These are phyloP conservation scores for Schoenoplectus tabernaemontani DNA, from an alignment of 202 grass and related monocot species.

Conservation along the genomic window DNA sequence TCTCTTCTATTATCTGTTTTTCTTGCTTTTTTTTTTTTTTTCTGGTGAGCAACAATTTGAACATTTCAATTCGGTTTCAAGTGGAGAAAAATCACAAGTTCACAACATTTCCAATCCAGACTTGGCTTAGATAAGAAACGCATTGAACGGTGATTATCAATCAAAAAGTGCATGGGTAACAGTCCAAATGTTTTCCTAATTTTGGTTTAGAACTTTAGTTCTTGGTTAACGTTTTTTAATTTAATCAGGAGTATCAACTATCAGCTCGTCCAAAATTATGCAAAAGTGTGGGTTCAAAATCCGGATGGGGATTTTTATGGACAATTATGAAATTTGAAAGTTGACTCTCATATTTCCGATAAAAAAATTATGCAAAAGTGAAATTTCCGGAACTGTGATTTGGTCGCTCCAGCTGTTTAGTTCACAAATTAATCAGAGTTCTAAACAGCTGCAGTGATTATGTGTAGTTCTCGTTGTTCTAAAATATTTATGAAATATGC, in stretches of 20 bases:
- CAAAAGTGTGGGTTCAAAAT: too few species aligned
- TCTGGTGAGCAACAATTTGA: too few species aligned
- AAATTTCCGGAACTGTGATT: too few species aligned
- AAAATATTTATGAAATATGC: neutral
- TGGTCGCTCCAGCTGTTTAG: neutral
- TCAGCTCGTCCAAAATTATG: too few species aligned
- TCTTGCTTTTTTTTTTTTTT: neutral
- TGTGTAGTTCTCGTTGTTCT: neutral
- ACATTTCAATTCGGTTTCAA: neutral
- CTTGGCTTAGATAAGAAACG: neutral
- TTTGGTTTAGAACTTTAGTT: too few species aligned
- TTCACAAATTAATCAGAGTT: neutral
- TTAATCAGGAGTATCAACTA: too few species aligned
- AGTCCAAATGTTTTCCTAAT: too few species aligned
- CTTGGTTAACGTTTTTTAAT: too few species aligned
- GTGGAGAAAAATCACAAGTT: neutral
- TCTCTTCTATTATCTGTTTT: neutral
- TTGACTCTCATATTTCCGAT: too few species aligned
- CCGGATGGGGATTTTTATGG: too few species aligned
- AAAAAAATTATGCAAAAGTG: neutral
- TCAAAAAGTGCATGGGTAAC: neutral
- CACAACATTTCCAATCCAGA: neutral
- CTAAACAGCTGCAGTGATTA: neutral
- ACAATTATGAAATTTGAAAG: too few species aligned
- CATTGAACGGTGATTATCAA: neutral